Evolutionary conservation across 2,329 filamentous ascomycete genomes (phyloP).

Genomic region (Trichoderma sp.): DNA sequence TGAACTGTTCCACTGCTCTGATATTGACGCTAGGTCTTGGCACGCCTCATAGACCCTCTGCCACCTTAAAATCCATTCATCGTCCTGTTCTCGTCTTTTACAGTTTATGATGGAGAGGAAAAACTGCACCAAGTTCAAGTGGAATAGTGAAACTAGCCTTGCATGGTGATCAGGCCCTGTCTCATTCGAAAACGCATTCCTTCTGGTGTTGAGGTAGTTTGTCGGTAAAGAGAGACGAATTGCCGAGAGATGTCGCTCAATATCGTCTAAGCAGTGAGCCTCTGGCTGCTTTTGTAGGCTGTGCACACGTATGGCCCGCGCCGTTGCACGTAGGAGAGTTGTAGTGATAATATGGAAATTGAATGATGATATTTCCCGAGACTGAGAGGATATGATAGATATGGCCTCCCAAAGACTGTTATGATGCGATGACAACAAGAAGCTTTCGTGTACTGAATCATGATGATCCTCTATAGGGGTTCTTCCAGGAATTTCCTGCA

Average conservation of each 20-base stretch:
- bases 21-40: not conserved
- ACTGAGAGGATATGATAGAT: not conserved
- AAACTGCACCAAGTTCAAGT: not conserved
- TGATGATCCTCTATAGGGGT: not conserved
- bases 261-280: not conserved
- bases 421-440: not conserved
- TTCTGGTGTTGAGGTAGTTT: not conserved
- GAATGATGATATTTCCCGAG: not conserved
- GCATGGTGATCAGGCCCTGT: not conserved
- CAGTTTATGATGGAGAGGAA: not conserved
- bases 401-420: not conserved
- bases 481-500: not conserved
- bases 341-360: not conserved
- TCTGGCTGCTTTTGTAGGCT: not conserved
- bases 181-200: not conserved
- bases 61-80: not conserved
- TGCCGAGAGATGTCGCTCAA: not conserved
- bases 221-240: not conserved
- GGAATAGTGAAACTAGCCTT: not conserved
- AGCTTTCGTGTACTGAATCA: not conserved
- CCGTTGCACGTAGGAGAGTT: not conserved
- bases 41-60: not conserved
- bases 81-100: not conserved
- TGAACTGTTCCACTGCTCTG: not conserved
- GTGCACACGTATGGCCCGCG: not conserved